These are phyloP conservation scores for Alternaria arborescens DNA, from an alignment of 2,329 filamentous ascomycete genomes.

Conservation along the genomic window DNA sequence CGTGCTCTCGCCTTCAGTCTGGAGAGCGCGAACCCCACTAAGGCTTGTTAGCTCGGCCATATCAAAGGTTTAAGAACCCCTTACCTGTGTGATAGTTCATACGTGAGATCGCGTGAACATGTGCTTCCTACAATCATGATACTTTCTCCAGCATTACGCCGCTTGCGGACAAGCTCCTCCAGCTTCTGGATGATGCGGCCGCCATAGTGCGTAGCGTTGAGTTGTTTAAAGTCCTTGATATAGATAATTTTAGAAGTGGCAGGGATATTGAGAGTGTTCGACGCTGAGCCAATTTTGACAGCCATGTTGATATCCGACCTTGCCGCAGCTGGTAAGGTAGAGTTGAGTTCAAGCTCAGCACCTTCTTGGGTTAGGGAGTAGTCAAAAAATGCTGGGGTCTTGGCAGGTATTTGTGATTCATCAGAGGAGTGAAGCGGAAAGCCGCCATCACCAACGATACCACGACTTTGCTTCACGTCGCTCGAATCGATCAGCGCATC, in stretches of 20 bases:
- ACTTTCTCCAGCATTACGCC: constrained; percentile 74
- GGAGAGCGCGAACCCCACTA: constrained; percentile 56
- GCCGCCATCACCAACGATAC: constrained; percentile 13
- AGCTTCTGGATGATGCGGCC: constrained; percentile 74
- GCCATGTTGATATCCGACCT: constrained; percentile 24
- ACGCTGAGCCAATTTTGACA: constrained; percentile 31
- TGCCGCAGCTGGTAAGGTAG: constrained; percentile 30
- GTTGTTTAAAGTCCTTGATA: constrained; percentile 80
- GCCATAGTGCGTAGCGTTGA: constrained; percentile 75
- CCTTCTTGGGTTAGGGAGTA: constrained; percentile 34
- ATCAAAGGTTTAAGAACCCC: neutral
- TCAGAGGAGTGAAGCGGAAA: neutral
- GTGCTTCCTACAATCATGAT: constrained; percentile 85
- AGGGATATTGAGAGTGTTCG: constrained; percentile 24
- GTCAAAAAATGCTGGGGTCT: constrained; percentile 42
- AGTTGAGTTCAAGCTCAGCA: constrained; percentile 35
- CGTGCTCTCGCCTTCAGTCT: constrained; percentile 49
- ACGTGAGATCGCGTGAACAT: constrained; percentile 60
- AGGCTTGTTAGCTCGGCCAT: constrained; percentile 12
- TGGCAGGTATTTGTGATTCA: constrained; percentile 5
- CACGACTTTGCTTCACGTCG: constrained; percentile 40
- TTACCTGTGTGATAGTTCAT: constrained; percentile 51
- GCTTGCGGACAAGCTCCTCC: constrained; percentile 73
- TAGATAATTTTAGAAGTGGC: constrained; percentile 73
- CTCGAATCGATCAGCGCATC: constrained; percentile 45